These are phyloP conservation scores for Xylaria sp. DNA, from an alignment of 2,329 filamentous ascomycete genomes.

Conservation along the genomic window DNA sequence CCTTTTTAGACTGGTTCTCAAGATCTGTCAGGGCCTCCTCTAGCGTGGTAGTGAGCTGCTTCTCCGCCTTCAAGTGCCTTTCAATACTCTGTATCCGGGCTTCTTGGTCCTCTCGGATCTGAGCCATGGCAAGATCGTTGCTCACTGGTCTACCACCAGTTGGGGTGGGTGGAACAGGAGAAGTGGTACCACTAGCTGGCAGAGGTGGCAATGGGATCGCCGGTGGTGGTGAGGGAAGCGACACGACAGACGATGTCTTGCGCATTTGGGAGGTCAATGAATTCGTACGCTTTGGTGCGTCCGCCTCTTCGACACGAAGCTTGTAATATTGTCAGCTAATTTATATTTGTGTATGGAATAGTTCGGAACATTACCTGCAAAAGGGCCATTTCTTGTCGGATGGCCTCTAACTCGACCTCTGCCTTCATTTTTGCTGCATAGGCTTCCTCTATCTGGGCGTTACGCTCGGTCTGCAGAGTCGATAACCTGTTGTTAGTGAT, in stretches of 20 bases:
- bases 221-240: slow-evolving; percentile 91
- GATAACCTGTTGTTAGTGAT: slow-evolving; percentile 86
- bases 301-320: slow-evolving; percentile 48
- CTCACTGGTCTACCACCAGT: slow-evolving; percentile 76
- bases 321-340: slow-evolving; percentile 30
- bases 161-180: slow-evolving; percentile 63
- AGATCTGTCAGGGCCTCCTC: slow-evolving; percentile 96
- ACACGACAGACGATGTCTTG: slow-evolving; percentile 84
- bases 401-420: slow-evolving; percentile 73
- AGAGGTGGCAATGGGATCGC: slow-evolving; percentile 95
- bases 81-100: slow-evolving; percentile 94
- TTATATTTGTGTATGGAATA: neutral
- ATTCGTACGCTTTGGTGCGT: slow-evolving; percentile 65
- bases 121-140: slow-evolving; percentile 79
- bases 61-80: slow-evolving; percentile 95
- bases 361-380: slow-evolving; percentile 72
- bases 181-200: slow-evolving; percentile 67
- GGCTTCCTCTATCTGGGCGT: slow-evolving; percentile 81
- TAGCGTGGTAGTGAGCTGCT: slow-evolving; percentile 92
- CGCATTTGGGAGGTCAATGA: slow-evolving; percentile 75
- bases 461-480: slow-evolving; percentile 78
- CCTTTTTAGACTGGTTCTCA: slow-evolving; percentile 89
- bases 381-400: slow-evolving; percentile 75
- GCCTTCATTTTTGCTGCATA: slow-evolving; percentile 70
- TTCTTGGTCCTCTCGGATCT: slow-evolving; percentile 94